phyloP scores from a whole-genome alignment of 148 eudicot species.

The Spergularia marina region DNA sequence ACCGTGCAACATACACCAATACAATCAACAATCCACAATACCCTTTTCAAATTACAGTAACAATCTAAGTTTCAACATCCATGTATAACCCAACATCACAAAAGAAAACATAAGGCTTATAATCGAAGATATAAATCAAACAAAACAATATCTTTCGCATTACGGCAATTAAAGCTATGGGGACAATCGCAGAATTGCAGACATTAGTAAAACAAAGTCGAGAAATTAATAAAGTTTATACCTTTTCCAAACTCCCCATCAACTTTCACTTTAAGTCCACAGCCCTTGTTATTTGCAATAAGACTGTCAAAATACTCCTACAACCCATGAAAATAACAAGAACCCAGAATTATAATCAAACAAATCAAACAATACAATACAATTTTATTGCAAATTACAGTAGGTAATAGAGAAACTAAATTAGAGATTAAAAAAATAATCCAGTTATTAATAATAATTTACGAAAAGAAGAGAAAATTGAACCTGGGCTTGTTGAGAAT shows the following conservation, averaged over 20 bases:
- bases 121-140: too few species aligned
- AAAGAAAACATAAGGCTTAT: too few species aligned
- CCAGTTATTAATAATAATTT: not conserved
- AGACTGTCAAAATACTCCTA: constrained; percentile 74
- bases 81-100: too few species aligned
- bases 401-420: not conserved
- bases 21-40: not conserved
- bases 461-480: not conserved
- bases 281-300: constrained; percentile 36
- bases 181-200: not conserved
- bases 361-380: not conserved
- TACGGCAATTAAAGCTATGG: not conserved
- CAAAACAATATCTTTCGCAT: too few species aligned
- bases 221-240: not conserved
- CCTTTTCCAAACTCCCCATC: constrained; percentile 60
- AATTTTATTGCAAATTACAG: not conserved
- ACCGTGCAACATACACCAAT: too few species aligned
- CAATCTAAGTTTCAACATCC: too few species aligned
- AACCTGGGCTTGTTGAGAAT: constrained; percentile 48
- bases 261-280: constrained; percentile 45
- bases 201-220: not conserved
- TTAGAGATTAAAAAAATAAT: not conserved
- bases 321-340: not conserved
- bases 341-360: not conserved
- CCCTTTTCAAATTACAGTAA: not conserved